A percentile compares a stretch with the other conserved stretches of the same genome.
Evolutionary conservation across 805 yeast species (phyloP).

Genomic region (Pichia pseudocactophila): DNA sequence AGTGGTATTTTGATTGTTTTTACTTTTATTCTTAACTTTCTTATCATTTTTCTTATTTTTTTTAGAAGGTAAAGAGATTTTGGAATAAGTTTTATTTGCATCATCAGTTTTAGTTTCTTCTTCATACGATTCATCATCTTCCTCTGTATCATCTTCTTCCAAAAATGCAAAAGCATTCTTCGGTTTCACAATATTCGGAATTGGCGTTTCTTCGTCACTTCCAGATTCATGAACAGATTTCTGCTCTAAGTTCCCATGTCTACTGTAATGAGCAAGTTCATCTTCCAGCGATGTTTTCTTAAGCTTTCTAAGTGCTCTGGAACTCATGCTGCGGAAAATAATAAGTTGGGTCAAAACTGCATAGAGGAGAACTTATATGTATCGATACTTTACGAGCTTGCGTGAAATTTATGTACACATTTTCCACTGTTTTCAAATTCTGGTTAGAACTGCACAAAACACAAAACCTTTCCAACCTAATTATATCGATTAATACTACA

Average conservation of each 20-base stretch:
- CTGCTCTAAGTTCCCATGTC: background rate
- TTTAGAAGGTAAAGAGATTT: background rate
- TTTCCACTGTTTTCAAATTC: too few relatives aligned
- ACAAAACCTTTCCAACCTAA: too few relatives aligned
- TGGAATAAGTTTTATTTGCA: background rate
- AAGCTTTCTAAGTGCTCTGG: constrained; percentile 39
- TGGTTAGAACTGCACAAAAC: too few relatives aligned
- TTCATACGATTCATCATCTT: background rate
- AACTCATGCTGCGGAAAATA: constrained; percentile 32
- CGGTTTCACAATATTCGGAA: background rate
- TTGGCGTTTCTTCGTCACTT: constrained; percentile 16
- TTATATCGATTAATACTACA: too few relatives aligned
- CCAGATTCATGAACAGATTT: constrained; percentile 14
- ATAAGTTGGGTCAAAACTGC: too few relatives aligned
- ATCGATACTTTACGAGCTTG: too few relatives aligned
- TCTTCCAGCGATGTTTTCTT: constrained; percentile 27
- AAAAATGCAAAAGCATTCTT: constrained; percentile 38
- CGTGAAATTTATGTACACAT: too few relatives aligned
- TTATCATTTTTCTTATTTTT: constrained; percentile 4
- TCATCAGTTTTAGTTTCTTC: background rate
- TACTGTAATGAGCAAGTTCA: constrained; percentile 16
- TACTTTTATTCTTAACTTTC: constrained; percentile 7
- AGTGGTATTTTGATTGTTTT: constrained; percentile 1
- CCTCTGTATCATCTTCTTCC: constrained; percentile 21
- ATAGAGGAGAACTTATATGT: too few relatives aligned